Evolutionary conservation across 148 eudicot genomes (phyloP), one percentile per base, ranked within the genome.

Genomic region (Limonium bicolor): DNA sequence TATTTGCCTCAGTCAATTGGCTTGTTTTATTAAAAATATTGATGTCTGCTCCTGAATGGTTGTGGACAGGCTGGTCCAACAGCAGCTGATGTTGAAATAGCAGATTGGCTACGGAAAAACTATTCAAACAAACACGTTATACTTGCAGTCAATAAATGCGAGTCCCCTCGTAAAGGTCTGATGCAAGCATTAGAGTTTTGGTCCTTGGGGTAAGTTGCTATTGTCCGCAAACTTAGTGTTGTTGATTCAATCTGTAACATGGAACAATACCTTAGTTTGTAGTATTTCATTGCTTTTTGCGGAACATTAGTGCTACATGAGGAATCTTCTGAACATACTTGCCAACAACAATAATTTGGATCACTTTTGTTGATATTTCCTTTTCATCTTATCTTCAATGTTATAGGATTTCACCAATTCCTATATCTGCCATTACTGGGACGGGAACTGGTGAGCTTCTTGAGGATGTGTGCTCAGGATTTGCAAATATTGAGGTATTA

Each of bases 391-490:
- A 38, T 18, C 20, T 39, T 59, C 62, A 33, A 4, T 38, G 50
- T 27, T 42, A 26, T 70, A 88, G 97, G 75, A 74, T 64, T 47
- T 46, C 82, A 14, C 99, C 95, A 19, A 54, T 77, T 67, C 85
- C 95, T 38, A 66, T 90, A 59, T 90, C 99, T 59, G 95, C 99
- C 45, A 59, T 88, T 41, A 74, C 94, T 56, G 99, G 95, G 40
- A 77, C 84, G 62, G 99, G 99, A 64, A 90, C 99, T 40, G 99
- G 99, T 64, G 93, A 77, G 61, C 95, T 90, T 49, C 95, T 90
- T 56, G 87, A 84, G 75, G 77, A 73, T 29, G 75, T 90, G 62
- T 90, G 99, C 54, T 66, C 79, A 30, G 82, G 90, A 41, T 70
- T 90, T 40, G 37, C 22, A 41, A 63, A 59, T 62, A 50, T 55